phyloP scores from a whole-genome alignment of 305 asterid genomes.

The Galium porrigens region DNA sequence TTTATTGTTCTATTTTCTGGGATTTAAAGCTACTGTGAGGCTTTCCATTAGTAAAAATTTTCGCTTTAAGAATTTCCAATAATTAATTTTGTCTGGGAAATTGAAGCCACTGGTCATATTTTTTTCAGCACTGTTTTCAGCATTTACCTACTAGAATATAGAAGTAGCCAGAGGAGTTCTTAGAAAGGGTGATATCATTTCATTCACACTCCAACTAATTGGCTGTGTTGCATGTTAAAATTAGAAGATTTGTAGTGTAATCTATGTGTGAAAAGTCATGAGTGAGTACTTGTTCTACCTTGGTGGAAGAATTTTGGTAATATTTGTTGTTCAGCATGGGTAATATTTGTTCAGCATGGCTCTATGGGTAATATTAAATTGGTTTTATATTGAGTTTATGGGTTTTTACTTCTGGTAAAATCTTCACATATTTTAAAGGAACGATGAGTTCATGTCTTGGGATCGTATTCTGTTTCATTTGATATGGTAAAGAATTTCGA shows the following conservation, averaged over 20 bases:
- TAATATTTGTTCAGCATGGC: neutral
- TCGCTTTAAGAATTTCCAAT: neutral
- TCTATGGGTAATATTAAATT: neutral
- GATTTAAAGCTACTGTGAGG: neutral
- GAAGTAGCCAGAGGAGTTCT: neutral
- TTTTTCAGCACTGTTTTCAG: neutral
- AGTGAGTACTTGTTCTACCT: neutral
- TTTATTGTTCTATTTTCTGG: neutral
- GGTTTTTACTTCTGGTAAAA: neutral
- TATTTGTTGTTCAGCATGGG: neutral
- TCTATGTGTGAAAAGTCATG: neutral
- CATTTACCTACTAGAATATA: neutral
- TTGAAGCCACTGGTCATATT: neutral
- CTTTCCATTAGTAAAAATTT: neutral
- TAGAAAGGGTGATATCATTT: neutral
- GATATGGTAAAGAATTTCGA: neutral
- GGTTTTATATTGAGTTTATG: neutral
- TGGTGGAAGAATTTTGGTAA: neutral
- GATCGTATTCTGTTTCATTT: neutral
- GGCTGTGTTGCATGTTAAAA: neutral
- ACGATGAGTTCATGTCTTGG: neutral
- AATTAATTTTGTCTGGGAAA: neutral
- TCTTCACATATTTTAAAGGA: neutral
- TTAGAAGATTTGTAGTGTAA: neutral
- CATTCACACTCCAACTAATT: neutral